Evolutionary conservation across 2,329 filamentous ascomycete genomes (phyloP).

Genomic region (Aspergillus pseudotamarii): DNA sequence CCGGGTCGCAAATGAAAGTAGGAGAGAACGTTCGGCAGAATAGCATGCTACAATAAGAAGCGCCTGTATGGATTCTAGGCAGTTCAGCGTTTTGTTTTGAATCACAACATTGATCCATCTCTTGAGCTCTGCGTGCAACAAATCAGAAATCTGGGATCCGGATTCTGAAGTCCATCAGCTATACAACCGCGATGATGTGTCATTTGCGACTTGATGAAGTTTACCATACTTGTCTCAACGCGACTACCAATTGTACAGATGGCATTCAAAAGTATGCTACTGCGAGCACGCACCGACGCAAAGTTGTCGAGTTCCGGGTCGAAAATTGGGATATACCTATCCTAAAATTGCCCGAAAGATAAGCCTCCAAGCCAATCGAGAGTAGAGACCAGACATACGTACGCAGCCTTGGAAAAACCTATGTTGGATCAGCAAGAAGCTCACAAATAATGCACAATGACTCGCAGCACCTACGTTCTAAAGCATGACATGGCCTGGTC

Average conservation of each 20-base stretch:
- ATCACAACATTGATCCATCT: constrained; percentile 51
- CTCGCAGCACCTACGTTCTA: constrained; percentile 28
- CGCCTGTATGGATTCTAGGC: constrained; percentile 56
- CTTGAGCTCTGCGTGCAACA: constrained; percentile 50
- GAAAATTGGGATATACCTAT: constrained; percentile 55
- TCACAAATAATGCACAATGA: too few species aligned
- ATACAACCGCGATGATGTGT: not conserved
- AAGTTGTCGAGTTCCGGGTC: constrained; percentile 51
- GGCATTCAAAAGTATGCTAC: constrained; percentile 54
- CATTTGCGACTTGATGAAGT: not conserved
- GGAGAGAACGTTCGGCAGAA: constrained; percentile 54
- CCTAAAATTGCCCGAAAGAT: constrained; percentile 26
- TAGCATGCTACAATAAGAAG: constrained; percentile 57
- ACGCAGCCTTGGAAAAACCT: constrained; percentile 45
- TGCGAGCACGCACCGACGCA: constrained; percentile 49
- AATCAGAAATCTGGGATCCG: constrained; percentile 35
- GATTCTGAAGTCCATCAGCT: constrained; percentile 18
- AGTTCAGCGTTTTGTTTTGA: constrained; percentile 40
- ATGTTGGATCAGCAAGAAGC: not conserved
- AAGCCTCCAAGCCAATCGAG: not conserved
- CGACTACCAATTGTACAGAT: constrained; percentile 58
- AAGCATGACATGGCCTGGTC: constrained; percentile 39
- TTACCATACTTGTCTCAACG: constrained; percentile 34
- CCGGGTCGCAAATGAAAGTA: constrained; percentile 54
- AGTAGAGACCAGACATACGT: constrained; percentile 9